phyloP scores from a whole-genome alignment of 805 yeast genomes.

The Citeromyces matritensis region DNA sequence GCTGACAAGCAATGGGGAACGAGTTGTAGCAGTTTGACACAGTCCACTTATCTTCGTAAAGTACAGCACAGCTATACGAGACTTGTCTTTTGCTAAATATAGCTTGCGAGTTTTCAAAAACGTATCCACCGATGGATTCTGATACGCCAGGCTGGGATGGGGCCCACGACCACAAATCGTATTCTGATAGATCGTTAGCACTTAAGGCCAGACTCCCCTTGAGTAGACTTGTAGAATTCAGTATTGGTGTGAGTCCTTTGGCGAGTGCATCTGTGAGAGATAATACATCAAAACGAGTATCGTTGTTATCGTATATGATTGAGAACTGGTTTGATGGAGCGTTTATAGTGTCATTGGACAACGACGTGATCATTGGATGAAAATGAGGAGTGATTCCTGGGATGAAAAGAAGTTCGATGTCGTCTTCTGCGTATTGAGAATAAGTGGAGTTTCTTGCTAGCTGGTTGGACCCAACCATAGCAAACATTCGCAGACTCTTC shows the following conservation, averaged over 20 bases:
- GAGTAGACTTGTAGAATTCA: slow-evolving; percentile 17
- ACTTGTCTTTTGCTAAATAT: neutral
- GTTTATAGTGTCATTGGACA: too few species aligned
- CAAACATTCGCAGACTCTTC: too few species aligned
- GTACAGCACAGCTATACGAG: slow-evolving; percentile 29
- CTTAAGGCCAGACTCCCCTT: too few species aligned
- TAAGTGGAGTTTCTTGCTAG: too few species aligned
- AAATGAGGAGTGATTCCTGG: too few species aligned
- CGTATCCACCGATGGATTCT: too few species aligned
- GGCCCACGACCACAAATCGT: slow-evolving; percentile 60
- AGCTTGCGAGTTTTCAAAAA: too few species aligned
- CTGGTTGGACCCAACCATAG: too few species aligned
- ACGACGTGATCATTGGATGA: too few species aligned
- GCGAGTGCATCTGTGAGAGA: slow-evolving; percentile 22
- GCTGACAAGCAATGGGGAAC: slow-evolving; percentile 41
- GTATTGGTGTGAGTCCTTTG: slow-evolving; percentile 57
- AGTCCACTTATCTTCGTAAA: slow-evolving; percentile 1
- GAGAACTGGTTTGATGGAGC: neutral
- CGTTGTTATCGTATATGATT: slow-evolving; percentile 20
- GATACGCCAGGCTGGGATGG: slow-evolving; percentile 27
- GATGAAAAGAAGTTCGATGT: too few species aligned
- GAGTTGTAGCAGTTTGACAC: slow-evolving; percentile 18
- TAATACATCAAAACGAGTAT: slow-evolving; percentile 18
- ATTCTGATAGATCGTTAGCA: too few species aligned
- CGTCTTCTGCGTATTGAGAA: too few species aligned